These are phyloP conservation scores for Chamaecrista fasciculata DNA, from an alignment of 306 rosid genomes.

Conservation along the genomic window DNA sequence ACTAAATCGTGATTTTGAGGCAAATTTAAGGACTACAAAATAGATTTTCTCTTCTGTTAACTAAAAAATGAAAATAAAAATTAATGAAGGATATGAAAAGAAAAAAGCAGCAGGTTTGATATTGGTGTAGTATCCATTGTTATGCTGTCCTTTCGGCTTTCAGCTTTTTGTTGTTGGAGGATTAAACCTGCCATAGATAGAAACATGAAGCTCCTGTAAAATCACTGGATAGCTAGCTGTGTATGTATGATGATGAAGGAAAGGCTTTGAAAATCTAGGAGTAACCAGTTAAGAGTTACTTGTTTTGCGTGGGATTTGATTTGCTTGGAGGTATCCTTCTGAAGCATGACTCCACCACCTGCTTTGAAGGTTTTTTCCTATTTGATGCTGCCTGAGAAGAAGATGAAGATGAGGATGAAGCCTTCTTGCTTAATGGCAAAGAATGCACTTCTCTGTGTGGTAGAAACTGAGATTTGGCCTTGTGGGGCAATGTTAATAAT, in stretches of 20 bases:
- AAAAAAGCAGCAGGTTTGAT: constrained; percentile 11
- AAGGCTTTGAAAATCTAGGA: constrained; percentile 30
- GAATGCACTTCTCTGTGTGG: constrained; percentile 28
- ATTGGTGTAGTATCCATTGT: constrained; percentile 22
- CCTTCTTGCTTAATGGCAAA: constrained; percentile 27
- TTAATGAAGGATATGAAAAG: constrained; percentile 7
- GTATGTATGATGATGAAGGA: background rate
- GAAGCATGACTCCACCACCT: constrained; percentile 44
- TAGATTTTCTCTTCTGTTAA: constrained; percentile 8
- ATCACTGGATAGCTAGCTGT: constrained; percentile 30
- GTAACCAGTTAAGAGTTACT: constrained; percentile 39
- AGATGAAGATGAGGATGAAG: too few species aligned
- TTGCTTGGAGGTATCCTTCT: constrained; percentile 59
- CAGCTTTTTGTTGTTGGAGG: constrained; percentile 46
- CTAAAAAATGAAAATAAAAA: constrained; percentile 8
- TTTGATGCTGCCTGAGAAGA: constrained; percentile 36
- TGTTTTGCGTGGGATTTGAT: constrained; percentile 68
- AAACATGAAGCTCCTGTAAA: constrained; percentile 32
- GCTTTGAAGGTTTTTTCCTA: constrained; percentile 45
- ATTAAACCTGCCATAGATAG: constrained; percentile 44
- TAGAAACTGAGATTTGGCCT: constrained; percentile 32
- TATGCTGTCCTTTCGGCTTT: constrained; percentile 21
- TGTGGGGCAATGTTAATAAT: constrained; percentile 33
- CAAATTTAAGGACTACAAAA: too few species aligned
- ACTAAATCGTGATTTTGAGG: too few species aligned